Evolutionary conservation across 2,329 filamentous ascomycete genomes (phyloP).

Genomic region (Hypoxylon sp.): DNA sequence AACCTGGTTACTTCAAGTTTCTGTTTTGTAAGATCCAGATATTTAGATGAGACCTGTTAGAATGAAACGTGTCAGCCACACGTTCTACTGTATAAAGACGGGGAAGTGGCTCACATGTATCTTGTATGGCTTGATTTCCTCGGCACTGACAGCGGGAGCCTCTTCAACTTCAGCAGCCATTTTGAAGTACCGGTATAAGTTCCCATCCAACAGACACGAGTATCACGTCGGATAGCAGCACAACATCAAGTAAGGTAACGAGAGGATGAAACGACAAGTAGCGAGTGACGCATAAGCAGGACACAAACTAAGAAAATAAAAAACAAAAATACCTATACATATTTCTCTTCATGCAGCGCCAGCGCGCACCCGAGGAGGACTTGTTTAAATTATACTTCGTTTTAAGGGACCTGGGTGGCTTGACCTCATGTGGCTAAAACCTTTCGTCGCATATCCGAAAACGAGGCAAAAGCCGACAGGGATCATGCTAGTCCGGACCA

Average conservation of each 20-base stretch:
- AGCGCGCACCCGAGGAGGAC: conserved; percentile 31
- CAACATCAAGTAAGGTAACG: conserved; percentile 36
- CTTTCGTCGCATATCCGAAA: conserved; percentile 45
- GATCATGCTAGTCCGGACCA: conserved; percentile 35
- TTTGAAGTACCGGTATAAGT: conserved; percentile 31
- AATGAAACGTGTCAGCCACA: conserved; percentile 51
- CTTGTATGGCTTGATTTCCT: conserved; percentile 68
- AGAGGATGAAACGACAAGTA: conserved; percentile 28
- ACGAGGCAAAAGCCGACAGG: conserved; percentile 49
- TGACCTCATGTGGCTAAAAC: conserved; percentile 54
- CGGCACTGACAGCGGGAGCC: conserved; percentile 49
- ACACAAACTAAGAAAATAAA: conserved; percentile 13
- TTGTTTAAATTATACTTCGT: conserved; percentile 50
- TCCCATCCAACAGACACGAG: conserved; percentile 24
- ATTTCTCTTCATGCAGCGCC: conserved; percentile 30
- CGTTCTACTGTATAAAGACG: conserved; percentile 17
- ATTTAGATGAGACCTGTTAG: conserved; percentile 73
- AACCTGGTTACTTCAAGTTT: conserved; percentile 77
- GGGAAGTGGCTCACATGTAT: conserved; percentile 66
- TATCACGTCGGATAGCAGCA: conserved; percentile 35
- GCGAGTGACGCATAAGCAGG: conserved; percentile 33
- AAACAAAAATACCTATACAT: conserved; percentile 34
- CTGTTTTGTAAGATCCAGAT: conserved; percentile 75
- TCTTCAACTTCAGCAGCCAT: conserved; percentile 51
- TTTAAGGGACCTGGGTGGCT: conserved; percentile 52